A percentile compares a stretch with the other conserved stretches of the same genome.
Evolutionary conservation across 2,329 filamentous ascomycete species (phyloP).

Genomic region (Didymella pinodella): DNA sequence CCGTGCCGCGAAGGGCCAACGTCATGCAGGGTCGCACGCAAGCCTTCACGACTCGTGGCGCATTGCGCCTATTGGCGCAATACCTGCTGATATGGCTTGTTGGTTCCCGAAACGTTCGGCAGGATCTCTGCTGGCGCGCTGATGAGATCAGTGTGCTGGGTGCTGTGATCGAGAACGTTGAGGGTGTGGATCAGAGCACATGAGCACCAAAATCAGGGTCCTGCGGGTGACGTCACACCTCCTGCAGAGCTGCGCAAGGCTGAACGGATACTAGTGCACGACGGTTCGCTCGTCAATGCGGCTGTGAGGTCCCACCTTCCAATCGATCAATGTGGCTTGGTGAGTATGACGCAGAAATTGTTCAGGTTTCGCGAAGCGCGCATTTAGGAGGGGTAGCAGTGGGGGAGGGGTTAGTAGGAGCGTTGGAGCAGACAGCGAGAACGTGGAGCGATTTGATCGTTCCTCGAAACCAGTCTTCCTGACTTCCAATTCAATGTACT

Average conservation of each 20-base stretch:
- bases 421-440: neutral
- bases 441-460: neutral
- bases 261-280: neutral
- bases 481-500: neutral
- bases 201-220: slow-evolving; percentile 11
- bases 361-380: neutral
- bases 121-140: slow-evolving; percentile 13
- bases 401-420: neutral
- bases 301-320: neutral
- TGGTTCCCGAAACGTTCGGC: slow-evolving; percentile 12
- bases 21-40: slow-evolving; percentile 37
- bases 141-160: slow-evolving; percentile 24
- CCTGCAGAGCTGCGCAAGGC: slow-evolving; percentile 20
- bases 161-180: slow-evolving; percentile 13
- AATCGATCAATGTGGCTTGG: slow-evolving; percentile 11
- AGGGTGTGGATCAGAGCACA: neutral
- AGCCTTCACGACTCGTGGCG: slow-evolving; percentile 23
- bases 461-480: neutral
- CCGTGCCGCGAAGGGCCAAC: slow-evolving; percentile 24
- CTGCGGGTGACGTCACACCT: slow-evolving; percentile 30
- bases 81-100: slow-evolving; percentile 24
- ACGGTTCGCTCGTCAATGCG: neutral
- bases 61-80: slow-evolving; percentile 26
- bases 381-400: neutral
- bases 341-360: slow-evolving; percentile 5